Evolutionary conservation across 768 basidiomycete genomes (phyloP).

Genomic region (Tricholoma hemisulphureum): DNA sequence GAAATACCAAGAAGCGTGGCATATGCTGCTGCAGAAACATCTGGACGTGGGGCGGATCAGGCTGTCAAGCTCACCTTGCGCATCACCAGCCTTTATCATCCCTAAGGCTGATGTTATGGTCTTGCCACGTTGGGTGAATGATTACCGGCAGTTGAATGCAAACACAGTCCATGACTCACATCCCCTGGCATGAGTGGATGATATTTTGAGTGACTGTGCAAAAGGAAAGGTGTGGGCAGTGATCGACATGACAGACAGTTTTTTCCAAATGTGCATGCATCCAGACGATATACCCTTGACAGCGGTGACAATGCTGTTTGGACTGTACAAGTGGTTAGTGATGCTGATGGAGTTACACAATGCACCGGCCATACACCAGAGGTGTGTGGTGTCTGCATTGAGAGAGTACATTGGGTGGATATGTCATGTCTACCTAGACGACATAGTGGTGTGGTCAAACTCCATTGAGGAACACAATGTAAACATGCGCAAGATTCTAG

Average conservation of each 20-base stretch:
- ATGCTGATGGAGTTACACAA: slow-evolving; percentile 23
- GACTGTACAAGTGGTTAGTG: slow-evolving; percentile 32
- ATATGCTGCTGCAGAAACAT: slow-evolving; percentile 32
- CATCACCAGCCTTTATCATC: slow-evolving; percentile 39
- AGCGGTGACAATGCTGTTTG: slow-evolving; percentile 35
- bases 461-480: slow-evolving; percentile 30
- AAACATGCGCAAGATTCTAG: slow-evolving; percentile 25
- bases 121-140: slow-evolving; percentile 35
- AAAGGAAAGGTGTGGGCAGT: too few relatives aligned
- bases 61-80: slow-evolving; percentile 24
- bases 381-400: slow-evolving; percentile 23
- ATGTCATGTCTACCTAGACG: slow-evolving; percentile 43
- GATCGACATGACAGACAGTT: slow-evolving; percentile 34
- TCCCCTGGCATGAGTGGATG: too few relatives aligned
- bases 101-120: slow-evolving; percentile 29
- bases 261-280: slow-evolving; percentile 34
- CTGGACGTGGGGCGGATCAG: slow-evolving; percentile 30
- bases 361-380: slow-evolving; percentile 30
- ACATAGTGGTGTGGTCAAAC: slow-evolving; percentile 44
- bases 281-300: slow-evolving; percentile 29
- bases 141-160: slow-evolving; percentile 31
- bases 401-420: slow-evolving; percentile 24
- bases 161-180: slow-evolving; percentile 28
- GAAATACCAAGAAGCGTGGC: slow-evolving; percentile 34
- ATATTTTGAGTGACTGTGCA: too few relatives aligned